Percentiles rank a stretch among this genome's conserved stretches.
Conservation (phyloP, 2,329 filamentous ascomycete species). For the Alternaria dauci region DNA sequence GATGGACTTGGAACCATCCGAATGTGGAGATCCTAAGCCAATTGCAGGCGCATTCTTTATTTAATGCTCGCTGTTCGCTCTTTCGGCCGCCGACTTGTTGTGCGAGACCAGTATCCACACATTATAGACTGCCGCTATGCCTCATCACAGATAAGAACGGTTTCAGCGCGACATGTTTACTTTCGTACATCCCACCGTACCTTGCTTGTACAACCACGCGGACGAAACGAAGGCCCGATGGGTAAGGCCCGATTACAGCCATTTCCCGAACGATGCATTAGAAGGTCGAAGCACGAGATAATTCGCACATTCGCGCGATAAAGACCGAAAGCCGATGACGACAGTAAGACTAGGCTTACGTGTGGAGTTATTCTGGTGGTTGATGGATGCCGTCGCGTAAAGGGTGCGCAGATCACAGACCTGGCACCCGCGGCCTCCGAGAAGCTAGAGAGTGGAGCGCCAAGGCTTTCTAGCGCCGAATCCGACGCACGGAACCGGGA, state of each 20-base stretch:
- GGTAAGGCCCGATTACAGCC: neutral
- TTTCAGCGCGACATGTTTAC: neutral
- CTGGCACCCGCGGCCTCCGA: neutral
- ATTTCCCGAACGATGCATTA: neutral
- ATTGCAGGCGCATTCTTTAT: neutral
- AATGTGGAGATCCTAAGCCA: neutral
- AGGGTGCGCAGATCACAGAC: neutral
- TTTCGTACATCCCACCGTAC: constrained; percentile 1
- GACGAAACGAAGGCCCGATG: neutral
- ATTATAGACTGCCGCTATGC: neutral
- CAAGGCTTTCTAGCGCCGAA: neutral
- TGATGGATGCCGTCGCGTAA: neutral
- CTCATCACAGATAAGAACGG: neutral
- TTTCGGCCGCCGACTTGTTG: neutral
- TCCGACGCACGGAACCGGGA: neutral
- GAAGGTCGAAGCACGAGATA: neutral
- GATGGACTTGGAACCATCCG: neutral
- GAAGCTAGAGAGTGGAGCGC: neutral
- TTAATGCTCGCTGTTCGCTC: constrained; percentile 1
- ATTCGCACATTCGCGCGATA: neutral
- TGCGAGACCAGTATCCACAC: neutral
- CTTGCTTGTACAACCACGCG: neutral
- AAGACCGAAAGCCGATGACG: neutral
- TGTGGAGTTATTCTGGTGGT: neutral
- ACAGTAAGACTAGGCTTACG: constrained; percentile 1